Percentiles rank a stretch among this genome's conserved stretches.
Evolutionary conservation across 2,329 filamentous ascomycete species (phyloP).

Genomic region (Acrodontium crateriforme): DNA sequence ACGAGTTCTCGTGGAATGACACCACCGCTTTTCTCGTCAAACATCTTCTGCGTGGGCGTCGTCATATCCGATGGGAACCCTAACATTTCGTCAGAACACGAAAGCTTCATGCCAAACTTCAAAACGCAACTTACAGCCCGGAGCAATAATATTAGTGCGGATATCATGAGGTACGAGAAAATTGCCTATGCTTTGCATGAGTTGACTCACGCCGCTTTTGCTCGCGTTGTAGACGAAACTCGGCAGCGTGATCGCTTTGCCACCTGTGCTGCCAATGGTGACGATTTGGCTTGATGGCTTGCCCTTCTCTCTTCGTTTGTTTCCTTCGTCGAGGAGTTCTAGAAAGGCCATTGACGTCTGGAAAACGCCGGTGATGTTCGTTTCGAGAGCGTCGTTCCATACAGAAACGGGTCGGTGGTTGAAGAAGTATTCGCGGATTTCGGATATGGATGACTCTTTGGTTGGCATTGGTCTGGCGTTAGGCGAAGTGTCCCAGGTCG

Average conservation of each 20-base stretch:
- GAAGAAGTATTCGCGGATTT: slow-evolving; percentile 25
- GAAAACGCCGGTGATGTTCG: slow-evolving; percentile 33
- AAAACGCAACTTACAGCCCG: slow-evolving; percentile 23
- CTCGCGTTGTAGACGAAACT: slow-evolving; percentile 27
- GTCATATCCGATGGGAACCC: slow-evolving; percentile 34
- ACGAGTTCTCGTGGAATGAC: slow-evolving; percentile 19
- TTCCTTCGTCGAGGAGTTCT: slow-evolving; percentile 31
- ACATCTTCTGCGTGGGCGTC: slow-evolving; percentile 18
- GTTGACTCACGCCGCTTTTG: slow-evolving; percentile 30
- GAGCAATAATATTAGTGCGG: slow-evolving; percentile 33
- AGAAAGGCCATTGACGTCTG: slow-evolving; percentile 32
- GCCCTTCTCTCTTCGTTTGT: slow-evolving; percentile 25
- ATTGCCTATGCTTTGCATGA: slow-evolving; percentile 31
- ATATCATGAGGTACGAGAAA: slow-evolving; percentile 32
- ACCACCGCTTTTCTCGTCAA: slow-evolving; percentile 21
- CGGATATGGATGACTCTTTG: slow-evolving; percentile 11
- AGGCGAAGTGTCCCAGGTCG: slow-evolving; percentile 15
- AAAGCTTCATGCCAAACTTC: neutral
- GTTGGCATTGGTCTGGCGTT: slow-evolving; percentile 29
- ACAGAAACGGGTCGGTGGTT: slow-evolving; percentile 32
- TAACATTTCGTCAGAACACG: slow-evolving; percentile 1
- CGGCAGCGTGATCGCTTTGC: slow-evolving; percentile 23
- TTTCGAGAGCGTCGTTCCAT: slow-evolving; percentile 27
- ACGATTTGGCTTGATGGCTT: slow-evolving; percentile 33
- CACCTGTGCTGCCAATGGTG: slow-evolving; percentile 29